These are phyloP conservation scores for Taphrina betulina DNA, from an alignment of 1,139 yeast species.

Conservation along the genomic window DNA sequence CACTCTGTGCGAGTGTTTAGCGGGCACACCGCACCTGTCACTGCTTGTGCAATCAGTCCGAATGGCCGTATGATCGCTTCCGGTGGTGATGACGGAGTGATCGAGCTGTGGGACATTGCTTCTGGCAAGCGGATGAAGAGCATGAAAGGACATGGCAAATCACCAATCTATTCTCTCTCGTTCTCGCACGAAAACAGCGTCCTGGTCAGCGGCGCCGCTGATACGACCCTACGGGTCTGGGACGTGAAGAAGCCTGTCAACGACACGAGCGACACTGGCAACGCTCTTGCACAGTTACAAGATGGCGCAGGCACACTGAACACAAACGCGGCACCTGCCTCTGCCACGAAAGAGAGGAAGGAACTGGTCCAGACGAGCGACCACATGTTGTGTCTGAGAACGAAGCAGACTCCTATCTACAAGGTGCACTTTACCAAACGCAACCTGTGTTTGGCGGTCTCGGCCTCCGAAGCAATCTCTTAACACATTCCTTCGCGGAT, in stretches of 20 bases:
- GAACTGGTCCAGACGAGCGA: slow-evolving; percentile 55
- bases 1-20: slow-evolving; percentile 88
- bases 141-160: slow-evolving; percentile 84
- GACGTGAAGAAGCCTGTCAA: slow-evolving; percentile 82
- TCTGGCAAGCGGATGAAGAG: slow-evolving; percentile 69
- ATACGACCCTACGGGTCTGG: slow-evolving; percentile 92
- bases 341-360: slow-evolving; percentile 40
- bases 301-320: slow-evolving; percentile 36
- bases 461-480: slow-evolving; percentile 7
- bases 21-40: slow-evolving; percentile 89
- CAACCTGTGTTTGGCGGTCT: slow-evolving; percentile 51
- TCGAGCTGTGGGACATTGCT: slow-evolving; percentile 93
- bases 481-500: too few relatives aligned
- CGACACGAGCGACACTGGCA: slow-evolving; percentile 56
- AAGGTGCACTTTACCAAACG: slow-evolving; percentile 89
- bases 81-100: slow-evolving; percentile 79
- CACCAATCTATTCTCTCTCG: slow-evolving; percentile 78
- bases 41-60: slow-evolving; percentile 84
- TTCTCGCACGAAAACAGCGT: slow-evolving; percentile 87
- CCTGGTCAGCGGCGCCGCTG: slow-evolving; percentile 89
- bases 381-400: slow-evolving; percentile 89
- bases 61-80: slow-evolving; percentile 97
- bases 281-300: slow-evolving; percentile 72
- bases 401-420: slow-evolving; percentile 91
- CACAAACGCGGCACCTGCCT: slow-evolving; percentile 36